Evolutionary conservation across 345 rosid species (phyloP), one percentile per base, ranked within the genome.

Genomic region (Lepidium didymum): DNA sequence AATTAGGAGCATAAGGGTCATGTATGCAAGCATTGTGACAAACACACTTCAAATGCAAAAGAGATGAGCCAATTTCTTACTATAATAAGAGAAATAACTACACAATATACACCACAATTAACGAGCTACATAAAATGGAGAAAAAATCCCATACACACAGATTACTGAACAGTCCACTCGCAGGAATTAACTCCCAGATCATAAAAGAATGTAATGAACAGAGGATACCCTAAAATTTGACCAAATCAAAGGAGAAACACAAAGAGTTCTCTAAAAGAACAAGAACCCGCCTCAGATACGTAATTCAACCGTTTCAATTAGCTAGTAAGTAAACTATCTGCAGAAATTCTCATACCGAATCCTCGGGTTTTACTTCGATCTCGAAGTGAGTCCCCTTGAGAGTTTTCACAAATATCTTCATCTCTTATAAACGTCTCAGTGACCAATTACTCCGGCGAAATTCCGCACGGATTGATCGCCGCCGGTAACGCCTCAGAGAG

Each of bases 361-460:
- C 86, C 36, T 77, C 80, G 7, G 79, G 86, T 72, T 82, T 75
- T 0, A 80, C 83, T 72, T 82, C 62, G 80, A 82, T 80, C 67
- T 82, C 83, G 70, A 80, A 82, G 70, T 78, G 78, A 52, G 70
- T 80, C 27, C 86, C 86, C 71, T 80, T 82, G 56, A 82, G 74
- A 69, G 83, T 78, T 64, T 80, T 82, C 23, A 80, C 78, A 54
- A 56, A 75, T 72, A 82, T 72, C 82, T 75, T 82, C 86, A 82
- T 80, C 45, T 40, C 35, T 31, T 44, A 18, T 56, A 18, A 3
- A 5, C 4, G 1, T 31, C 18, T 9, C 3, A n/a, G 16, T 13
- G 6, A 60, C 53, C 45, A 44, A 35, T 8, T 21, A 13, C 54
- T 23, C 53, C 56, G 69, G 59, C 51, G 16, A 38, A 27, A 15